Conservation (phyloP, 495 filamentous ascomycete genomes). For the Xylaria bambusicola region DNA sequence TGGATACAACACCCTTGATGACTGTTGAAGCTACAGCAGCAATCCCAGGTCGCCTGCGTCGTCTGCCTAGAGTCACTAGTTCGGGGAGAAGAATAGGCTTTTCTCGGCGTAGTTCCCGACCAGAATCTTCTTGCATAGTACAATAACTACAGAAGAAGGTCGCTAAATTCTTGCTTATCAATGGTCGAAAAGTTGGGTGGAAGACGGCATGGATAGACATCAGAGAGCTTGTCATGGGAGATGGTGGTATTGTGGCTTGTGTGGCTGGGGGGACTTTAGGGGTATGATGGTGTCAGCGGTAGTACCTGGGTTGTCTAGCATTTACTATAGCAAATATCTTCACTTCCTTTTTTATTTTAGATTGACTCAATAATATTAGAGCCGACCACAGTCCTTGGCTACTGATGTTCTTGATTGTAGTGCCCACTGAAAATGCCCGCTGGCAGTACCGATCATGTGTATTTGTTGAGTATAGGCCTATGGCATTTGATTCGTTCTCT, state of each 20-base stretch:
- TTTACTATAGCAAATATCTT: too few species aligned
- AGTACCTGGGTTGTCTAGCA: too few species aligned
- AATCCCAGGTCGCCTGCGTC: neutral
- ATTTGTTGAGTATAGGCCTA: too few species aligned
- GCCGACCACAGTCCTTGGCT: too few species aligned
- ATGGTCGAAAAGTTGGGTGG: neutral
- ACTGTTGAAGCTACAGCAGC: neutral
- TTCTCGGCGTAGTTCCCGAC: neutral
- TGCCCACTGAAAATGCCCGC: too few species aligned
- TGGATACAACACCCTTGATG: neutral
- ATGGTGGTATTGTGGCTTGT: neutral
- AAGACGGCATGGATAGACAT: neutral
- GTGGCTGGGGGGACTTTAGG: neutral
- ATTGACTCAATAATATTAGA: too few species aligned
- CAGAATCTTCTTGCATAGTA: neutral
- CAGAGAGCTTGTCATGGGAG: neutral
- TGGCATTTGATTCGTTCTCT: too few species aligned
- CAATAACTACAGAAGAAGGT: neutral
- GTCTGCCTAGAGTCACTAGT: neutral
- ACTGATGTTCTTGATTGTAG: too few species aligned
- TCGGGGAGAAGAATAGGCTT: slow-evolving; percentile 2
- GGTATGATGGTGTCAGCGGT: too few species aligned
- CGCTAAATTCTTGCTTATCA: neutral
- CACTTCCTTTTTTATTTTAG: too few species aligned
- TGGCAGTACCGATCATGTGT: too few species aligned